Conservation (phyloP, 805 yeast species). For the Myxozyma kluyveri region DNA sequence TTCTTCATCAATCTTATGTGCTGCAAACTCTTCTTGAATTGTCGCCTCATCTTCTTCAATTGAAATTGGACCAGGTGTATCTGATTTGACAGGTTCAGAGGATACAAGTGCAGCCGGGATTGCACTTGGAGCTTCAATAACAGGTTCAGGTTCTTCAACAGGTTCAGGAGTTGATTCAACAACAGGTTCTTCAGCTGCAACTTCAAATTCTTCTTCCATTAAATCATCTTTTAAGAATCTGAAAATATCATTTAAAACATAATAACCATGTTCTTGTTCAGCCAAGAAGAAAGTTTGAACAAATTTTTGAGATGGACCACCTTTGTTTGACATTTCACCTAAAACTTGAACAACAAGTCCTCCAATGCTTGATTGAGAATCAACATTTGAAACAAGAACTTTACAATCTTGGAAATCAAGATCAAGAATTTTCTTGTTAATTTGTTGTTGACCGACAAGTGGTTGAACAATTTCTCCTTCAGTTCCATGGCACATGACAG, state of each 20-base stretch:
- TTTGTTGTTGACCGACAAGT: slow-evolving; percentile 37
- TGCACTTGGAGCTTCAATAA: neutral
- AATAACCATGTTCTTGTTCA: slow-evolving; percentile 35
- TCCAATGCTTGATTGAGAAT: slow-evolving; percentile 38
- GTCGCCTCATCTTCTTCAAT: slow-evolving; percentile 93
- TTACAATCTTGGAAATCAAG: slow-evolving; percentile 38
- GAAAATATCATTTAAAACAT: slow-evolving; percentile 42
- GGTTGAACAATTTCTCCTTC: slow-evolving; percentile 39
- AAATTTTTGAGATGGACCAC: slow-evolving; percentile 39
- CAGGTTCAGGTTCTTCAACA: slow-evolving; percentile 2
- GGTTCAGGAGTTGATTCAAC: slow-evolving; percentile 15
- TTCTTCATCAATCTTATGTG: slow-evolving; percentile 58
- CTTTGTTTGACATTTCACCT: slow-evolving; percentile 42
- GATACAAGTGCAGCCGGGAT: slow-evolving; percentile 4
- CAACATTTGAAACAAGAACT: slow-evolving; percentile 41
- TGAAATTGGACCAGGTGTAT: slow-evolving; percentile 40
- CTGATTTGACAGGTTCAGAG: slow-evolving; percentile 7
- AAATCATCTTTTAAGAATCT: slow-evolving; percentile 39
- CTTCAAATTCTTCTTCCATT: slow-evolving; percentile 11
- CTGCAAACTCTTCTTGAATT: slow-evolving; percentile 81
- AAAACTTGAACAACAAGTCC: slow-evolving; percentile 42
- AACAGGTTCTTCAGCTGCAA: slow-evolving; percentile 27
- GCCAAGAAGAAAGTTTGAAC: slow-evolving; percentile 44
- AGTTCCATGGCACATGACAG: slow-evolving; percentile 40
- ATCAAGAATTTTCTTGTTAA: slow-evolving; percentile 36